These are phyloP conservation scores for Fraxinus dipetala DNA, from an alignment of 305 asterid species.

Conservation along the genomic window DNA sequence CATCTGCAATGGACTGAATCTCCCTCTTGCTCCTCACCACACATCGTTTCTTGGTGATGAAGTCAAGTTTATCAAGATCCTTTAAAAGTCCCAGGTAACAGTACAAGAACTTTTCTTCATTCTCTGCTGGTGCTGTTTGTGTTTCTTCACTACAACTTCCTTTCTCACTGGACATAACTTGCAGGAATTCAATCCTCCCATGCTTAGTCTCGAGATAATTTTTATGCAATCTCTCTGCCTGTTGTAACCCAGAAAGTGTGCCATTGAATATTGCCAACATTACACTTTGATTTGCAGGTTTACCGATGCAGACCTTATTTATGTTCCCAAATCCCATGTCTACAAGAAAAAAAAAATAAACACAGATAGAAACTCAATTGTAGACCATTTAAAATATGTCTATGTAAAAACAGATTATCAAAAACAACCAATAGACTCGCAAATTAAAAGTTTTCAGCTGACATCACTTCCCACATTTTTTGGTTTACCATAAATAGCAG, in stretches of 20 bases:
- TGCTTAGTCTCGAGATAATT: constrained; percentile 36
- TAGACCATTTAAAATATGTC: neutral
- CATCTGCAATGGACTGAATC: constrained; percentile 42
- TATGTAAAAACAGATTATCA: neutral
- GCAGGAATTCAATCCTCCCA: constrained; percentile 44
- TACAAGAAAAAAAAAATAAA: constrained; percentile 10
- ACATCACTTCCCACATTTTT: neutral
- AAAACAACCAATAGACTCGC: neutral
- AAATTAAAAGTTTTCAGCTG: neutral
- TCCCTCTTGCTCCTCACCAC: constrained; percentile 57
- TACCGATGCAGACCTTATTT: constrained; percentile 52
- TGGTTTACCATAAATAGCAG: neutral
- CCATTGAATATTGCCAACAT: constrained; percentile 55
- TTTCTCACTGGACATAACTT: constrained; percentile 18
- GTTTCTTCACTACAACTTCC: constrained; percentile 22
- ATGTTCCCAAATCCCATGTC: constrained; percentile 54
- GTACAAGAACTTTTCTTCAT: constrained; percentile 36
- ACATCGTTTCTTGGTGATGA: constrained; percentile 52
- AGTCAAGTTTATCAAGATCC: constrained; percentile 61
- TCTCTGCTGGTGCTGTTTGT: constrained; percentile 19
- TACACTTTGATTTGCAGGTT: constrained; percentile 59
- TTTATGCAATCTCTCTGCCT: constrained; percentile 53
- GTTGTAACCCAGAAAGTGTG: constrained; percentile 59
- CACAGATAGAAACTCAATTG: neutral
- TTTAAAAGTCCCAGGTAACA: constrained; percentile 58